Conservation (phyloP, 352 stramenopile genomes). For the Pythium folliculosum region DNA sequence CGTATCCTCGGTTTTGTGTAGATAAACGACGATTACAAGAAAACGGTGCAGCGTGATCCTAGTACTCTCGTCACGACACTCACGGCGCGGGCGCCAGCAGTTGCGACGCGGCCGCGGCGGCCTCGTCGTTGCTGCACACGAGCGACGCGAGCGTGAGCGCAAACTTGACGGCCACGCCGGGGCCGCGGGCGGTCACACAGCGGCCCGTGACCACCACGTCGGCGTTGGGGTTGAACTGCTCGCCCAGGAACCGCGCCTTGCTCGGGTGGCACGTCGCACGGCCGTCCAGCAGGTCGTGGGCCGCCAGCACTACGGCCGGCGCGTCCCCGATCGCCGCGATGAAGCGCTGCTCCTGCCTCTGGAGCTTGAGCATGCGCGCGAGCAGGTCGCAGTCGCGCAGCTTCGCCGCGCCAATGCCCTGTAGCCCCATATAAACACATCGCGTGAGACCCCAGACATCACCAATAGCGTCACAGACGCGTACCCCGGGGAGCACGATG, state of each 20-base stretch:
- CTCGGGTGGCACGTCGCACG: slow-evolving; percentile 56
- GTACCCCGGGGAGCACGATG: slow-evolving; percentile 71
- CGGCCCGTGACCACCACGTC: slow-evolving; percentile 57
- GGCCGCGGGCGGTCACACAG: slow-evolving; percentile 66
- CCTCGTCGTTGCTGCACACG: slow-evolving; percentile 46
- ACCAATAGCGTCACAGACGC: slow-evolving; percentile 1
- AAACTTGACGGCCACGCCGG: slow-evolving; percentile 51
- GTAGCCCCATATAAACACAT: neutral
- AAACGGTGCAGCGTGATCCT: no score
- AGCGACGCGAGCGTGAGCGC: slow-evolving; percentile 56
- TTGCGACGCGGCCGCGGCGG: slow-evolving; percentile 41
- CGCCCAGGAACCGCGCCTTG: slow-evolving; percentile 44
- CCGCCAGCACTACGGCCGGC: slow-evolving; percentile 46
- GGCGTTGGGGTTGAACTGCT: slow-evolving; percentile 44
- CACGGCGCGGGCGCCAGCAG: slow-evolving; percentile 37
- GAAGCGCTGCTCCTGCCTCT: slow-evolving; percentile 52
- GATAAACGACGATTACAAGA: no score
- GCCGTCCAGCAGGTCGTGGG: slow-evolving; percentile 43
- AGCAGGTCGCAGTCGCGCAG: slow-evolving; percentile 62
- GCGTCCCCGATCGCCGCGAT: slow-evolving; percentile 52
- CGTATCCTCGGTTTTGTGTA: neutral
- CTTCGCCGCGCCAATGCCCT: slow-evolving; percentile 48
- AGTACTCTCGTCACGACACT: neutral
- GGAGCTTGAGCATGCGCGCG: slow-evolving; percentile 61
- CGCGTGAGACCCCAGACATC: no score